Base-by-base conservation (phyloP, 1,284 basidiomycete species). In the Papiliotrema fonsecae region DNA sequence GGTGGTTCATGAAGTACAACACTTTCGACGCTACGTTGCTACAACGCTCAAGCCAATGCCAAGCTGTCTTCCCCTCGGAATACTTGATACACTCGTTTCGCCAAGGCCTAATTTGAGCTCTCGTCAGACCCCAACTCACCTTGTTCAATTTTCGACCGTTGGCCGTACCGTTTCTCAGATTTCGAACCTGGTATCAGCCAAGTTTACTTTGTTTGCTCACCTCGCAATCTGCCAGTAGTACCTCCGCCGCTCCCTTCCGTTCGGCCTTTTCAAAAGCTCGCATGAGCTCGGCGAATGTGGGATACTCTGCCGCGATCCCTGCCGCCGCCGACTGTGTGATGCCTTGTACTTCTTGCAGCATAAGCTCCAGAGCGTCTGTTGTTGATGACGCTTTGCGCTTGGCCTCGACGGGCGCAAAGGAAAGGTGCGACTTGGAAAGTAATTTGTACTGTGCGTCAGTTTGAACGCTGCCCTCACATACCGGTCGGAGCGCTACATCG, bases 291-390 rank as follows among this genome's bases (percentile, higher is more conserved):
- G 55, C 51, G 52, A 73, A 72, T 1, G 61, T 62, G 0, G 55
- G 50, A 32, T 66, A 69, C 39, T 58, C 54, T 1, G 53, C 48
- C 0, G 59, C 54, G 27, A 75, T 67, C 2, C 67, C 66, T 3
- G 47, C 47, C 2, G 72, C 64, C 0, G 67, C 70, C 14, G 59
- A 64, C 4, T 57, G 45, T 1, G 74, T 75, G 24, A 75, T 57
- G 2, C 70, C 68, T 34, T 67, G 65, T 3, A 75, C 61, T 43
- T 73, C 69, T 51, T 72, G 63, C 6, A 75, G 60, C 68, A 74
- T 73, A 26, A 70, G 55, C 46, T 69, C 63, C 38, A 74, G 60
- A 0, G 63, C 57, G 22, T 69, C 58, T 5, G 45, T 50, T 0
- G 64, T 58, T 3, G 48, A 51, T 2, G 53, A 22, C 0, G 56